Conservation (phyloP, 805 yeast genomes). For the Candida michaelii region DNA sequence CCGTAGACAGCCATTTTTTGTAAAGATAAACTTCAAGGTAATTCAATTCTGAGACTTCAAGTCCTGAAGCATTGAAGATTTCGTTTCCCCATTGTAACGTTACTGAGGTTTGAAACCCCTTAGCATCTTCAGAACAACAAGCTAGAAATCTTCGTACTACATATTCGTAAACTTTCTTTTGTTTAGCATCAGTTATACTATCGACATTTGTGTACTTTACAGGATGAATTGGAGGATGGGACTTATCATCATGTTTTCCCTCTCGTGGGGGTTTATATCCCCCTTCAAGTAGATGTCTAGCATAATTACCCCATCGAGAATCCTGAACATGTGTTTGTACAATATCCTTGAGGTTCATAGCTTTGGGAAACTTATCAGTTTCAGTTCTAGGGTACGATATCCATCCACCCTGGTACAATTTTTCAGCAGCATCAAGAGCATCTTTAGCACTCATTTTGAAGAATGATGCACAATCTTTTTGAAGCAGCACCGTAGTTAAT, state of each 20-base stretch:
- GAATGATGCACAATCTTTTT: conserved; percentile 75
- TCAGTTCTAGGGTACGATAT: conserved; percentile 97
- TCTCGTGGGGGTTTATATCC: conserved; percentile 66
- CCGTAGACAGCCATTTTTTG: conserved; percentile 71
- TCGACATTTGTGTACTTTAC: conserved; percentile 45
- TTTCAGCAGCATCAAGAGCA: conserved; percentile 77
- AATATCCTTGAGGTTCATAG: conserved; percentile 66
- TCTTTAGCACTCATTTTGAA: conserved; percentile 79
- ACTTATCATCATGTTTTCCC: conserved; percentile 87
- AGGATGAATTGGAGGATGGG: conserved; percentile 99
- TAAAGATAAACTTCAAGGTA: conserved; percentile 80
- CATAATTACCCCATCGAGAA: conserved; percentile 71
- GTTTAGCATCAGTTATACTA: conserved; percentile 36
- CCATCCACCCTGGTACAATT: conserved; percentile 79
- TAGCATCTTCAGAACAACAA: conserved; percentile 88
- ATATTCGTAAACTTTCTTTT: conserved; percentile 79
- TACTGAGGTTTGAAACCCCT: conserved; percentile 65
- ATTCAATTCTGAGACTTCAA: conserved; percentile 69
- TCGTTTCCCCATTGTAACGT: conserved; percentile 79
- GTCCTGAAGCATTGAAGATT: conserved; percentile 67
- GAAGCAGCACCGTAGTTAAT: conserved; percentile 89
- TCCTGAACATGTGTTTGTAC: conserved; percentile 60
- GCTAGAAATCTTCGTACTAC: conserved; percentile 86
- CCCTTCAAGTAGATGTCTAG: conserved; percentile 39
- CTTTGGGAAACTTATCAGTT: conserved; percentile 79